phyloP scores from a whole-genome alignment of 192 early-diverging fungal genomes.

The Gonapodya prolifera region DNA sequence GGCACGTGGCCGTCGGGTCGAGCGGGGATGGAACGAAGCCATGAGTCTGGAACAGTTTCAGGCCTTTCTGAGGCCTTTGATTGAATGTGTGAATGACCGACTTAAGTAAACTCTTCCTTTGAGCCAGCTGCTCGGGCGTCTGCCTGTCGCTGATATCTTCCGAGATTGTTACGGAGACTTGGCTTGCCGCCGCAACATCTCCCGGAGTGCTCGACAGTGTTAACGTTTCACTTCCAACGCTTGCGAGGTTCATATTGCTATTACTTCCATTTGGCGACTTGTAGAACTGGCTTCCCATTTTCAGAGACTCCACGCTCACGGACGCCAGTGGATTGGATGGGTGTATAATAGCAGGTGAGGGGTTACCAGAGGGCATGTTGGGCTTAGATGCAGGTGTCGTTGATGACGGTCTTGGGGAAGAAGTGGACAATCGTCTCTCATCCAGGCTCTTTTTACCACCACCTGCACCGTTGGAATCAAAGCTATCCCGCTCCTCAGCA shows the following conservation, averaged over 20 bases:
- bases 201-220: neutral
- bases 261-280: neutral
- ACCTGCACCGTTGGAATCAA: neutral
- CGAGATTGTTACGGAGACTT: neutral
- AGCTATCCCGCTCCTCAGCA: neutral
- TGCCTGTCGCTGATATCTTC: neutral
- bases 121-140: slow-evolving; percentile 26
- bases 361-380: neutral
- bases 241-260: neutral
- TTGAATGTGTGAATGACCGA: slow-evolving; percentile 35
- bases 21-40: slow-evolving; percentile 27
- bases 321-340: neutral
- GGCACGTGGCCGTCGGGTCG: slow-evolving; percentile 25
- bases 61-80: slow-evolving; percentile 33
- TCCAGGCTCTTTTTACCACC: neutral
- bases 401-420: neutral
- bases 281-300: neutral
- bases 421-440: neutral
- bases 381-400: neutral
- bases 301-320: neutral
- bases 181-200: slow-evolving; percentile 5
- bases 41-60: slow-evolving; percentile 28
- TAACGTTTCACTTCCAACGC: neutral
- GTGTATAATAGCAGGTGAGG: neutral
- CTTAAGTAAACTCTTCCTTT: slow-evolving; percentile 27